Evolutionary conservation across 305 asterid genomes (phyloP), one percentile per base, ranked within the genome.

Genomic region (Rubia tinctorum): DNA sequence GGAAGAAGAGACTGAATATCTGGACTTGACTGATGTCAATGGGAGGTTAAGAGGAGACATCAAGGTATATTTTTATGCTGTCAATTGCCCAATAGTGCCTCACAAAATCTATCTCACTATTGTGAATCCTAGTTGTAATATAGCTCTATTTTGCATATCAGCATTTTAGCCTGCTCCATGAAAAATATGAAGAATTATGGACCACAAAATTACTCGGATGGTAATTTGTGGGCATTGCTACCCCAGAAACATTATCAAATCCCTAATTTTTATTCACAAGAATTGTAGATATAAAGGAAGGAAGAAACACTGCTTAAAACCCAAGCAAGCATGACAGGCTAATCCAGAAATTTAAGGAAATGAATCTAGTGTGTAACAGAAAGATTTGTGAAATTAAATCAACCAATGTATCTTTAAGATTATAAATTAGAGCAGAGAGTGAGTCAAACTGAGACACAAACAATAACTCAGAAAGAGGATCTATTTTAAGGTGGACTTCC

Each of bases 81-180:
- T n/a, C 7, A 30, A 30, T 30, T 30, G 3, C 34, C 1, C 3
- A n/a, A 30, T 30, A 30, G 34, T 30, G 34, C 34, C 34, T 30
- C 34, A 30, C 34, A n/a, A n/a, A n/a, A 30, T 30, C 34, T 30
- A 56, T 22, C 62, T 20, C 62, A n/a, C 18, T 5, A 56, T 59
- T 23, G 64, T 59, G 64, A 59, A 59, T 59, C 22, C 34, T 22
- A 59, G 64, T n/a, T 59, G 64, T 56, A 56, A 18, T 56, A 59
- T 59, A 18, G 62, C 25, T n/a, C 25, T n/a, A n/a, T n/a, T 23
- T 56, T 56, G 22, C 25, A 18, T 17, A 17, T 55, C 60, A 20
- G 18, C 62, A 56, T 18, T 53, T 14, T n/a, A n/a, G n/a, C 1
- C 3, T 1, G 34, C 34, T 30, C 34, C 1, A 30, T 30, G 34